Conservation (phyloP, 164 flowering plant species). For the Aristolochia californica region DNA sequence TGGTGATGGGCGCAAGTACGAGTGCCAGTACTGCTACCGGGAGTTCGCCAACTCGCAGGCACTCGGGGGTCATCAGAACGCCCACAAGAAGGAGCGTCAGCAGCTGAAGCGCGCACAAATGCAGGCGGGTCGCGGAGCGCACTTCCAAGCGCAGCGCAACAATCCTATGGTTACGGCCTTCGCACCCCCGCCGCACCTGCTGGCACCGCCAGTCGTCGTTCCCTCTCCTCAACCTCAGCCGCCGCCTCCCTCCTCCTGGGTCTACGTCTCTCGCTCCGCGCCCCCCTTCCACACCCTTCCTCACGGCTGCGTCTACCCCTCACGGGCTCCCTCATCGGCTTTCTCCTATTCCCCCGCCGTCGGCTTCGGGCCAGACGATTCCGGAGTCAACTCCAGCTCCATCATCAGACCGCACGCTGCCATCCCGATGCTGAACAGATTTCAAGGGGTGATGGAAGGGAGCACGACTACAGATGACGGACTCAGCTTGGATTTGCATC, state of each 20-base stretch:
- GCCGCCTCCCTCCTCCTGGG: slow-evolving; percentile 32
- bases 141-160: slow-evolving; percentile 13
- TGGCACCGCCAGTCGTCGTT: slow-evolving; percentile 21
- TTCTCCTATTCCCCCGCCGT: background rate
- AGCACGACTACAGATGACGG: slow-evolving; percentile 43
- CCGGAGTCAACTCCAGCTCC: background rate
- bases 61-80: slow-evolving; percentile 97
- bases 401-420: slow-evolving; percentile 6
- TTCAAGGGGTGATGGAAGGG: slow-evolving; percentile 29
- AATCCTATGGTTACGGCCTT: slow-evolving; percentile 58
- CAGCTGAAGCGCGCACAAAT: slow-evolving; percentile 76
- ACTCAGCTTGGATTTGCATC: slow-evolving; percentile 77
- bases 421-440: slow-evolving; percentile 44
- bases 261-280: slow-evolving; percentile 36
- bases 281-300: slow-evolving; percentile 41
- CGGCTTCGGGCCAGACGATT: background rate
- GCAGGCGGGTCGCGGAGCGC: slow-evolving; percentile 52
- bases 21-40: slow-evolving; percentile 90
- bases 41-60: slow-evolving; percentile 97
- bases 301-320: slow-evolving; percentile 46
- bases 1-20: slow-evolving; percentile 64
- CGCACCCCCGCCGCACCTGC: slow-evolving; percentile 54
- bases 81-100: slow-evolving; percentile 90
- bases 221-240: slow-evolving; percentile 21
- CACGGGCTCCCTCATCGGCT: background rate